Base-by-base conservation (phyloP, 306 rosid species). In the Trifolium repens region DNA sequence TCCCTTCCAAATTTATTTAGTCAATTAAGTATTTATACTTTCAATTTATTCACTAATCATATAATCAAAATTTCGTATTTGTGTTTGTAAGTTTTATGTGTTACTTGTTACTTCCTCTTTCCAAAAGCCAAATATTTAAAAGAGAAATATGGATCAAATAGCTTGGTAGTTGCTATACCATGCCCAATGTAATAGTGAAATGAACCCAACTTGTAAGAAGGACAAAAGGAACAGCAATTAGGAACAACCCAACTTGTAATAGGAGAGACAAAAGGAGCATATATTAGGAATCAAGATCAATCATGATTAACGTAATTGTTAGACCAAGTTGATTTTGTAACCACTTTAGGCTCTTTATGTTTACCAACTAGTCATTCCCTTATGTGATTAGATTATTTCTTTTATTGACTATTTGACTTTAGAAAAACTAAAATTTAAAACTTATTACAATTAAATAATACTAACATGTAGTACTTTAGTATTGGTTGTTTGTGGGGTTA, bases 161-260 rank as follows among this genome's bases (percentile, higher is more conserved):
- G 60, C 46, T 68, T 49, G 49, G 60, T 53, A 34, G 80, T 67
- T 37, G 70, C 19, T 59, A n/a, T 69, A 69, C 17, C 12, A 15
- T 37, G 44, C 35, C 44, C 10, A 61, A 6, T 78, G 37, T 52
- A 78, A 60, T 61, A 16, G 52, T 69, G 66, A 37, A 70, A 49
- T 15, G 46, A 60, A 37, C 43, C 77, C 77, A 78, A 69, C 37
- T 69, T 22, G 71, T 58, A 69, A 70, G 32, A 69, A 30, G 80
- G 75, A 77, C 32, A 46, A 78, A 35, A 69, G 70, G 64, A 77
- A 57, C 61, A 77, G 1, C 40, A 68, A 67, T 17, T 66, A 43
- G 75, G 69, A 57, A 43, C 13, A 14, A 58, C 32, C 35, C 77
- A 78, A 68, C 72, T 78, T 78, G 81, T 49, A 61, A 77, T 54